Conservation (phyloP, 2,329 filamentous ascomycete species). For the Fusarium vanettenii region DNA sequence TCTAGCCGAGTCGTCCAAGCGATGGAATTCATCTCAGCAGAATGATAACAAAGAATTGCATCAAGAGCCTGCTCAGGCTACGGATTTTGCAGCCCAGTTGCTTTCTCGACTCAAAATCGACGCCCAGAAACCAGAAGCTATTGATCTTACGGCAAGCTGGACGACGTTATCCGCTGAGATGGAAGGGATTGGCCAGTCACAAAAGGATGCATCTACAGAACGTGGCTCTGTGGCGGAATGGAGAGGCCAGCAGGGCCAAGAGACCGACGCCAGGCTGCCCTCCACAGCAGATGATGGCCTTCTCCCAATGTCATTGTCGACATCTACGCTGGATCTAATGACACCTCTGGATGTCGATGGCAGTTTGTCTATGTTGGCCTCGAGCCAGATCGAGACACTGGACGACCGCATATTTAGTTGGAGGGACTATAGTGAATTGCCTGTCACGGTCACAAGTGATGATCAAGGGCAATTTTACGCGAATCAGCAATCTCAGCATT, state of each 20-base stretch:
- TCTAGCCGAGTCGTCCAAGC: background rate
- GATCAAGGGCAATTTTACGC: background rate
- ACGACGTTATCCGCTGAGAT: background rate
- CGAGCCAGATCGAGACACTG: background rate
- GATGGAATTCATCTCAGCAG: background rate
- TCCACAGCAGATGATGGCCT: background rate
- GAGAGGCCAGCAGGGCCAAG: background rate
- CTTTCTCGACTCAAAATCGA: background rate
- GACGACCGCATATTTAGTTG: background rate
- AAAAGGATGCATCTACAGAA: background rate
- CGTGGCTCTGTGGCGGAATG: background rate
- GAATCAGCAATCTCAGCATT: background rate
- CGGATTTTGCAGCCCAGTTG: background rate
- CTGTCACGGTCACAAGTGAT: background rate
- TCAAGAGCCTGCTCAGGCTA: background rate
- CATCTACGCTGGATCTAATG: background rate
- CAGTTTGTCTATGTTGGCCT: background rate
- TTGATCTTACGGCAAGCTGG: background rate
- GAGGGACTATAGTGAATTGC: background rate
- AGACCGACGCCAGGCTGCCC: background rate
- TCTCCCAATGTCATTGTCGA: background rate
- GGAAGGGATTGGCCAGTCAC: background rate
- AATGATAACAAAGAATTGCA: background rate
- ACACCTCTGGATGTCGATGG: background rate
- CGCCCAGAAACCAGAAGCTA: background rate